phyloP scores from a whole-genome alignment of 2,329 filamentous ascomycete genomes.

The Colletotrichum sansevieriae region DNA sequence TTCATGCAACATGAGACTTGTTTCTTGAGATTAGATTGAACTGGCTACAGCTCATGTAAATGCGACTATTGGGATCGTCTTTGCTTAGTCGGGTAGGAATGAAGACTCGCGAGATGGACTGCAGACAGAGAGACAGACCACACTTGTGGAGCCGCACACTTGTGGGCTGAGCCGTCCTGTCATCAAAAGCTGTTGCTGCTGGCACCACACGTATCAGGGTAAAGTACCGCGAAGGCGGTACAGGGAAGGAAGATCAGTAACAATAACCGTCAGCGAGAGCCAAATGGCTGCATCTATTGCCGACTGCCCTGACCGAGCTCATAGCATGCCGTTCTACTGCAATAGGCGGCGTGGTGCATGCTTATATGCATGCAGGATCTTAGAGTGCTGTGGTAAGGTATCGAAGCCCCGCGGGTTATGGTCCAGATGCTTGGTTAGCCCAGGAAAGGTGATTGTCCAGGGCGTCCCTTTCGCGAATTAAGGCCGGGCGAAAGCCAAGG shows the following conservation, averaged over 20 bases:
- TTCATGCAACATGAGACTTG: not conserved
- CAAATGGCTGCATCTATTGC: constrained; percentile 14
- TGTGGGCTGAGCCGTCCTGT: constrained; percentile 21
- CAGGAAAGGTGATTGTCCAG: constrained; percentile 25
- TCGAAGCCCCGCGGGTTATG: constrained; percentile 18
- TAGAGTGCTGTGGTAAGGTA: not conserved
- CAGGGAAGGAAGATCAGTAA: constrained; percentile 17
- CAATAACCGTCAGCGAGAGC: not conserved
- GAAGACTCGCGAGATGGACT: not conserved
- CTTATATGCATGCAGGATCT: constrained; percentile 29
- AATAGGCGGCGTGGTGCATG: constrained; percentile 17
- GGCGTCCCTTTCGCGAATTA: not conserved
- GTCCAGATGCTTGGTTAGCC: constrained; percentile 9
- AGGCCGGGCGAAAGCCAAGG: constrained; percentile 1
- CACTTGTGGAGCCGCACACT: constrained; percentile 29
- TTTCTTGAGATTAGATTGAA: not conserved
- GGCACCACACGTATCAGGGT: not conserved
- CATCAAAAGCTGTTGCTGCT: constrained; percentile 13
- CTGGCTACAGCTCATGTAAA: constrained; percentile 5
- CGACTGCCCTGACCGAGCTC: constrained; percentile 19
- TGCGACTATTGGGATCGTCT: constrained; percentile 6
- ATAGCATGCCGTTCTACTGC: constrained; percentile 11
- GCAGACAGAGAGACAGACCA: not conserved
- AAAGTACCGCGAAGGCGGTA: constrained; percentile 20
- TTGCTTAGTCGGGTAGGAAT: constrained; percentile 7